Evolutionary conservation across 352 stramenopile species (phyloP), one percentile per base, ranked within the genome.

Genomic region (Globisporangium cederbergense): DNA sequence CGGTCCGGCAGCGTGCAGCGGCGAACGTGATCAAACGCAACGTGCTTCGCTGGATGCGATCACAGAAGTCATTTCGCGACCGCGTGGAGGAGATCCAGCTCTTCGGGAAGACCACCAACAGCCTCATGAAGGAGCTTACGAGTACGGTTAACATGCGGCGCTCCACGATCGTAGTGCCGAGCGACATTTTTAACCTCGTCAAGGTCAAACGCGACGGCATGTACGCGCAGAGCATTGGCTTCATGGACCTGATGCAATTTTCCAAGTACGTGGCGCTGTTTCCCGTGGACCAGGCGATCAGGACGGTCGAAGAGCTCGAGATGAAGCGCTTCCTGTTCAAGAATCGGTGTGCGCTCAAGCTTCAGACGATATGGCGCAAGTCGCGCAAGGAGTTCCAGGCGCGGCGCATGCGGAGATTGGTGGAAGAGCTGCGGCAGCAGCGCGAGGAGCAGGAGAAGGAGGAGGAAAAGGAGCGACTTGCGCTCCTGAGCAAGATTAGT

Each of bases 261-360:
- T 77, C 79, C 28, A 89, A 89, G 61, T 77, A 91, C 70, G 66
- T 91, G 43, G 80, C 80, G 18, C 60, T 90, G 32, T 90, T 85
- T 46, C 74, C 83, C 0, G 76, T 91, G 1, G 83, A 91, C 53
- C 75, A 91, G 28, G 83, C 80, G 10, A 56, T 91, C 11, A 77
- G 83, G 0, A 70, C 72, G 9, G 71, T 90, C 11, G 76, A 85
- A n/a, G 75, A 77, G 36, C 70, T 90, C n/a, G 73, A 82, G 36
- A 67, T 59, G 61, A 86, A 85, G 36, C 76, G 76, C 11, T 75
- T 73, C 25, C 65, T 91, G 34, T 78, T 78, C 34, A 62, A 81
- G 42, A 59, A 72, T 13, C 76, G 83, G 0, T 87, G 80, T 34
- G 67, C 70, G 8, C 62, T 88, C 32, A 91, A 90, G 66, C 72